Evolutionary conservation across 2,329 filamentous ascomycete species (phyloP).

Genomic region (Trichoderma sp.): DNA sequence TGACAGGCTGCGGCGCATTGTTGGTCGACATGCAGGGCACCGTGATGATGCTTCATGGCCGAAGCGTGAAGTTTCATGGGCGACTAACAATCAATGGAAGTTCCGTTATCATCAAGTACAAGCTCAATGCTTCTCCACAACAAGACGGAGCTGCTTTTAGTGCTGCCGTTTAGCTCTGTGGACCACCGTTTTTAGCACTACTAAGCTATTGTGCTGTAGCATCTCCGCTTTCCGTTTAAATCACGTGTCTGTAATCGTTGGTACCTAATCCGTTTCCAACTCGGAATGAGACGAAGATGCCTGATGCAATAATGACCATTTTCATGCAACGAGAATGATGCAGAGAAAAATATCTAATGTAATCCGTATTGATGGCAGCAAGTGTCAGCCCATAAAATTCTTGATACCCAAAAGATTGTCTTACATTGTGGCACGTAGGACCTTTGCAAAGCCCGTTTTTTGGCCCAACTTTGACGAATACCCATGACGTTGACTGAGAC

Average conservation of each 20-base stretch:
- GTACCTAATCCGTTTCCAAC: background rate
- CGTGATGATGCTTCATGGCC: conserved; percentile 16
- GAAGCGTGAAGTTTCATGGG: conserved; percentile 1
- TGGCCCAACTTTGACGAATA: background rate
- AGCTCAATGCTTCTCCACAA: background rate
- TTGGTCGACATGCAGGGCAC: conserved; percentile 51
- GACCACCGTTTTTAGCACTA: background rate
- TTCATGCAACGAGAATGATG: background rate
- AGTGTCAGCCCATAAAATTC: background rate
- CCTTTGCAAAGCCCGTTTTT: background rate
- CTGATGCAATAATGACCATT: background rate
- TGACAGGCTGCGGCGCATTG: conserved; percentile 68
- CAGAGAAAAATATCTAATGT: background rate
- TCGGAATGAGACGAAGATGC: background rate
- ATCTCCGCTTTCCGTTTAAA: background rate
- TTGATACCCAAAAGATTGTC: background rate
- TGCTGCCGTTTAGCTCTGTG: background rate
- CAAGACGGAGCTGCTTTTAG: background rate
- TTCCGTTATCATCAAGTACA: background rate
- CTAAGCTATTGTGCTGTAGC: background rate
- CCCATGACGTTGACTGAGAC: conserved; percentile 12
- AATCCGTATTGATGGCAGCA: background rate
- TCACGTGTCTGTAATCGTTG: background rate
- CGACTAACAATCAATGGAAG: background rate
- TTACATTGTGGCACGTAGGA: background rate